Conservation (phyloP, 345 rosid species). For the Nephelium lappaceum region DNA sequence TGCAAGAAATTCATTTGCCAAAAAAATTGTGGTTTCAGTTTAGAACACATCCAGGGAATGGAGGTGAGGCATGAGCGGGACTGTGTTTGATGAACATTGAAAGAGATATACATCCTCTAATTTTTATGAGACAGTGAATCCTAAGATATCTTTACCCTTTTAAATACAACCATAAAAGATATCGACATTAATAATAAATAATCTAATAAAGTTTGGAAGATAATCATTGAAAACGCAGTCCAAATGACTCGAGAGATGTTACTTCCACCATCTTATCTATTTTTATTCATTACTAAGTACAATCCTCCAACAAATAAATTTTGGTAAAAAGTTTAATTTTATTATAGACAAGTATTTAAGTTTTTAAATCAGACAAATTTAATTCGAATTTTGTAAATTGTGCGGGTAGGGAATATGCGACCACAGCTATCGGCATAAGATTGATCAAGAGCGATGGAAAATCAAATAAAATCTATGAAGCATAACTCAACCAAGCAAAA, state of each 20-base stretch:
- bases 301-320: slow-evolving; percentile 5
- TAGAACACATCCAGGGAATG: slow-evolving; percentile 72
- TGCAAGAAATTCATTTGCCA: too few relatives aligned
- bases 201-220: too few relatives aligned
- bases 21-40: slow-evolving; percentile 41
- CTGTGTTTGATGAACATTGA: slow-evolving; percentile 57
- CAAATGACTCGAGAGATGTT: too few relatives aligned
- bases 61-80: slow-evolving; percentile 57
- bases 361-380: too few relatives aligned
- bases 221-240: too few relatives aligned
- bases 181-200: too few relatives aligned
- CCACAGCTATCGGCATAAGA: slow-evolving; percentile 48
- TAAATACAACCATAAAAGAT: slow-evolving; percentile 60
- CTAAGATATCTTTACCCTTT: slow-evolving; percentile 47
- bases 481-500: slow-evolving; percentile 45
- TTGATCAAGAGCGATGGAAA: slow-evolving; percentile 58
- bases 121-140: slow-evolving; percentile 56
- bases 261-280: too few relatives aligned
- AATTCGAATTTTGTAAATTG: too few relatives aligned
- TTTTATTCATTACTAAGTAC: too few relatives aligned
- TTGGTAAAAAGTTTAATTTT: too few relatives aligned
- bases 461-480: slow-evolving; percentile 44
- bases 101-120: slow-evolving; percentile 75
- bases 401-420: slow-evolving; percentile 40
- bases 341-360: too few relatives aligned